phyloP scores from a whole-genome alignment of 164 flowering plant genomes.

The Tinospora cordifolia region DNA sequence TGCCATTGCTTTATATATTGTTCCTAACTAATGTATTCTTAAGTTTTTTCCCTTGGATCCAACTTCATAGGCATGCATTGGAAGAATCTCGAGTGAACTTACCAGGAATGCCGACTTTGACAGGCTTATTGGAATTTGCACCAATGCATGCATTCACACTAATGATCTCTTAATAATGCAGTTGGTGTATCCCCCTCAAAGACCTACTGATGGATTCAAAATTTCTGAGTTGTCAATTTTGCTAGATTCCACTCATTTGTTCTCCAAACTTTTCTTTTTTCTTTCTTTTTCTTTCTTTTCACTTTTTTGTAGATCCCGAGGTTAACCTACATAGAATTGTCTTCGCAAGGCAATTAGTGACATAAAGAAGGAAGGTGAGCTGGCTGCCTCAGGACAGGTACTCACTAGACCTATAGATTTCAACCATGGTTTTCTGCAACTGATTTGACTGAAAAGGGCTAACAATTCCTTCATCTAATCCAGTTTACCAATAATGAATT shows the following conservation, averaged over 20 bases:
- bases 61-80: not conserved
- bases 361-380: not conserved
- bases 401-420: not conserved
- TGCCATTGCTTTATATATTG: too few relatives aligned
- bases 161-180: not conserved
- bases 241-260: not conserved
- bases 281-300: not conserved
- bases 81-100: not conserved
- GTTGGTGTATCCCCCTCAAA: not conserved
- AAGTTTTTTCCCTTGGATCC: not conserved
- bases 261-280: not conserved
- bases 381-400: not conserved
- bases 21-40: not conserved
- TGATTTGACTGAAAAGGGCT: constrained; percentile 1
- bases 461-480: not conserved
- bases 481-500: not conserved
- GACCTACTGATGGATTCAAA: not conserved
- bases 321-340: not conserved
- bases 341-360: not conserved
- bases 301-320: not conserved
- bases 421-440: not conserved
- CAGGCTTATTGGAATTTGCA: not conserved
- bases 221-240: not conserved
- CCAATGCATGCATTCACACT: not conserved
- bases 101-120: not conserved